These are phyloP conservation scores for Fusarium paranaense DNA, from an alignment of 2,329 filamentous ascomycete genomes.

Conservation along the genomic window DNA sequence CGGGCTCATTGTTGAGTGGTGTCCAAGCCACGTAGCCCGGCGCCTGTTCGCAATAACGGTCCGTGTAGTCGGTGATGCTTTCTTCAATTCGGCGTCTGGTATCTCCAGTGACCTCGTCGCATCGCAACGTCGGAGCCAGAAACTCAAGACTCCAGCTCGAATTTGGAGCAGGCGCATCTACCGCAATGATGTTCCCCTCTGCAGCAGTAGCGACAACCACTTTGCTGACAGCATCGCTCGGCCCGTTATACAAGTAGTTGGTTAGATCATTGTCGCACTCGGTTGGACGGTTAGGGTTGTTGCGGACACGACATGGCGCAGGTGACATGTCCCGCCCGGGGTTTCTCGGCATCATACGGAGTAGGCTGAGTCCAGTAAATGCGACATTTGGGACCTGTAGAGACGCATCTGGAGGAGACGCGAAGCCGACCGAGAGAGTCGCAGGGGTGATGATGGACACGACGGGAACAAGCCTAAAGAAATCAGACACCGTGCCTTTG, in stretches of 20 bases:
- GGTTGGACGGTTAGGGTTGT: neutral
- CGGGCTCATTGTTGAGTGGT: neutral
- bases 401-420: neutral
- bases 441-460: neutral
- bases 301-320: neutral
- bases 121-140: neutral
- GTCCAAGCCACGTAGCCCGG: neutral
- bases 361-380: neutral
- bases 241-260: neutral
- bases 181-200: neutral
- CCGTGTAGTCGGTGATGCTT: neutral
- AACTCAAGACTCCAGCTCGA: neutral
- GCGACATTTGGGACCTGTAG: neutral
- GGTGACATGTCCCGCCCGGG: too few relatives aligned
- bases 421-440: neutral
- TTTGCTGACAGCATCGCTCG: neutral
- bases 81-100: neutral
- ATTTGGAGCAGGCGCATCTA: neutral
- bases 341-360: neutral
- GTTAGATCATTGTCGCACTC: neutral
- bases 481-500: neutral
- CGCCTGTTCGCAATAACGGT: neutral
- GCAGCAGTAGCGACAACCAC: neutral
- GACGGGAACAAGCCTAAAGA: neutral
- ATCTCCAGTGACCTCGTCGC: neutral